These are phyloP conservation scores for Phytophthora boehmeriae DNA, from an alignment of 352 stramenopile genomes.

Conservation along the genomic window DNA sequence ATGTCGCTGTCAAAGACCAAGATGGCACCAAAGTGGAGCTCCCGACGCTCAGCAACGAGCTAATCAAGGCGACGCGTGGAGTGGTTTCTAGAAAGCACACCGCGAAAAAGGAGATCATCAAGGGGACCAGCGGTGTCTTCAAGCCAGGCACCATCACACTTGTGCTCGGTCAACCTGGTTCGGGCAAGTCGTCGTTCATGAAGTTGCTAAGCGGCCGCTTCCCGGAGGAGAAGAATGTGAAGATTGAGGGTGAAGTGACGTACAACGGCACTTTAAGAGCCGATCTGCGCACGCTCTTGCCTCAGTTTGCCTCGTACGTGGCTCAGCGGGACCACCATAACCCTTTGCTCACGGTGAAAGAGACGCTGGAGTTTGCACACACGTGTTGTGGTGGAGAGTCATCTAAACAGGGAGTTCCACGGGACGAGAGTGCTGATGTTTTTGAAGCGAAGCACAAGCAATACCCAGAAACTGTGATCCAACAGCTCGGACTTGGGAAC, in stretches of 20 bases:
- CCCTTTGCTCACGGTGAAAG: conserved; percentile 21
- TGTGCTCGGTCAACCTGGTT: conserved; percentile 21
- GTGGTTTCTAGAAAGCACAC: conserved; percentile 20
- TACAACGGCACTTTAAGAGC: conserved; percentile 14
- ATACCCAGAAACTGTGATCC: background rate
- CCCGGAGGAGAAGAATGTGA: conserved; percentile 20
- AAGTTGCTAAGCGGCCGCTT: conserved; percentile 35
- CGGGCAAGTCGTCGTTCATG: conserved; percentile 29
- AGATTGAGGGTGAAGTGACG: conserved; percentile 25
- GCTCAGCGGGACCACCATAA: conserved; percentile 33
- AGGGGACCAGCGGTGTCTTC: conserved; percentile 22
- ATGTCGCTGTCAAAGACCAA: conserved; percentile 28
- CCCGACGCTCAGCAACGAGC: conserved; percentile 29
- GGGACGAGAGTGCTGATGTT: conserved; percentile 3
- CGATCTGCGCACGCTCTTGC: conserved; percentile 16
- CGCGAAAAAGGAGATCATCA: conserved; percentile 23
- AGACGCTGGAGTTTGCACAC: conserved; percentile 21
- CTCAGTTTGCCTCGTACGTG: conserved; percentile 34
- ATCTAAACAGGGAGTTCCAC: background rate
- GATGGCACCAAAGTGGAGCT: conserved; percentile 17
- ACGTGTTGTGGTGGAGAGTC: conserved; percentile 17
- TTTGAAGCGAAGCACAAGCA: background rate
- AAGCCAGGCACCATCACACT: conserved; percentile 29
- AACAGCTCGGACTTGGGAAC: too few species aligned
- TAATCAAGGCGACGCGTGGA: conserved; percentile 13